These are phyloP conservation scores for Penicillium argentinense DNA, from an alignment of 495 filamentous ascomycete genomes.

Conservation along the genomic window DNA sequence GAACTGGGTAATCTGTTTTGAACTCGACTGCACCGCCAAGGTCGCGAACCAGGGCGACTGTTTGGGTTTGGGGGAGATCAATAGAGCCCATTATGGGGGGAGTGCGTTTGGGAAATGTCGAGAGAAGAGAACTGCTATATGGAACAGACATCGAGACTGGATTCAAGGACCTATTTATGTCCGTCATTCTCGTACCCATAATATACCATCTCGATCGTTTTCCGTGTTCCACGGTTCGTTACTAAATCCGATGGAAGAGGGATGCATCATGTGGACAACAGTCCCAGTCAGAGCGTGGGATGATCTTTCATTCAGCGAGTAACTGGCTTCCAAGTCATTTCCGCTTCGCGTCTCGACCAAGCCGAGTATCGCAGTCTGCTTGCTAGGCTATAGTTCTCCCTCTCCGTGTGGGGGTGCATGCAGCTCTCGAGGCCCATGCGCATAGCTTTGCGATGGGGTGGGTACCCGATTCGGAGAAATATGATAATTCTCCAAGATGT, in stretches of 20 bases:
- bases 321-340: too few species aligned
- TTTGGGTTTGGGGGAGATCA: slow-evolving; percentile 42
- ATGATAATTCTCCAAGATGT: slow-evolving; percentile 1
- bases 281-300: background rate
- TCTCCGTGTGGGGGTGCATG: background rate
- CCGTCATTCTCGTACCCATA: background rate
- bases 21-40: slow-evolving; percentile 48
- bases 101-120: background rate
- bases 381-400: too few species aligned
- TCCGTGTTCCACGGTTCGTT: background rate
- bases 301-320: background rate
- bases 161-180: background rate
- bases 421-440: slow-evolving; percentile 2
- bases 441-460: background rate
- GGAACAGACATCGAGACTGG: background rate
- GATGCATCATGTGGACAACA: background rate
- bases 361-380: too few species aligned
- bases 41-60: slow-evolving; percentile 43
- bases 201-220: background rate
- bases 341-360: too few species aligned
- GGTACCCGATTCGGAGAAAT: slow-evolving; percentile 8
- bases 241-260: background rate
- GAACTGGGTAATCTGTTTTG: slow-evolving; percentile 47
- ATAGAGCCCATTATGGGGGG: slow-evolving; percentile 17
- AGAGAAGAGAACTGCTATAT: background rate